These are phyloP conservation scores for Tylopilus sp. DNA, from an alignment of 1,284 basidiomycete species.

Conservation along the genomic window DNA sequence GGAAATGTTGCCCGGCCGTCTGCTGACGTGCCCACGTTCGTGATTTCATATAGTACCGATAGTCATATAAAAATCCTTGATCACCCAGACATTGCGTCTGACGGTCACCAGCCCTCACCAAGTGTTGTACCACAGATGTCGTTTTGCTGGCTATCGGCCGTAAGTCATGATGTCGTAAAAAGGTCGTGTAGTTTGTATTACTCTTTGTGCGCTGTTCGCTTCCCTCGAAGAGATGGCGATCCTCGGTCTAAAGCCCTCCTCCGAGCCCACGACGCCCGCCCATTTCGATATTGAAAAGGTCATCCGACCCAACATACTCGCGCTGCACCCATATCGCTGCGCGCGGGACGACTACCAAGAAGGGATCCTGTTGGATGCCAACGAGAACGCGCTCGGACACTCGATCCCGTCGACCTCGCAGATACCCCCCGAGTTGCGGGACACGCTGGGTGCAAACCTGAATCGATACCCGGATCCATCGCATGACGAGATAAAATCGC, in stretches of 20 bases:
- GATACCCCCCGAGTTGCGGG: conserved; percentile 32
- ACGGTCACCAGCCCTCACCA: too few relatives aligned
- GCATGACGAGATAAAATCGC: conserved; percentile 76
- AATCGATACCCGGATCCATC: conserved; percentile 89
- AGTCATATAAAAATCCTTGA: too few relatives aligned
- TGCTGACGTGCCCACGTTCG: too few relatives aligned
- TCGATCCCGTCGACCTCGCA: conserved; percentile 54
- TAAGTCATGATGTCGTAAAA: too few relatives aligned
- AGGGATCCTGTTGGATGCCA: conserved; percentile 96
- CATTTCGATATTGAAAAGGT: conserved; percentile 84
- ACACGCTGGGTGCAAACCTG: conserved; percentile 53
- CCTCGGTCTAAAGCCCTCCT: conserved; percentile 42
- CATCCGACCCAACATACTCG: conserved; percentile 91
- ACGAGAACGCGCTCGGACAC: conserved; percentile 94
- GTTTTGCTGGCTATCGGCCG: too few relatives aligned
- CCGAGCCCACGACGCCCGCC: conserved; percentile 54
- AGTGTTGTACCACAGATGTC: too few relatives aligned
- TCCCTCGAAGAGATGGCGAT: conserved; percentile 40
- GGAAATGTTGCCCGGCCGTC: too few relatives aligned
- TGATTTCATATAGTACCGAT: too few relatives aligned
- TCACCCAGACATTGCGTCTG: too few relatives aligned
- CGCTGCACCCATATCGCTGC: conserved; percentile 91
- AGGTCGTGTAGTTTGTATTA: neutral
- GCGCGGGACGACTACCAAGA: conserved; percentile 94
- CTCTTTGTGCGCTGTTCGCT: neutral